Evolutionary conservation across 164 flowering plant genomes (phyloP).

Genomic region (Chimonanthus praecox): DNA sequence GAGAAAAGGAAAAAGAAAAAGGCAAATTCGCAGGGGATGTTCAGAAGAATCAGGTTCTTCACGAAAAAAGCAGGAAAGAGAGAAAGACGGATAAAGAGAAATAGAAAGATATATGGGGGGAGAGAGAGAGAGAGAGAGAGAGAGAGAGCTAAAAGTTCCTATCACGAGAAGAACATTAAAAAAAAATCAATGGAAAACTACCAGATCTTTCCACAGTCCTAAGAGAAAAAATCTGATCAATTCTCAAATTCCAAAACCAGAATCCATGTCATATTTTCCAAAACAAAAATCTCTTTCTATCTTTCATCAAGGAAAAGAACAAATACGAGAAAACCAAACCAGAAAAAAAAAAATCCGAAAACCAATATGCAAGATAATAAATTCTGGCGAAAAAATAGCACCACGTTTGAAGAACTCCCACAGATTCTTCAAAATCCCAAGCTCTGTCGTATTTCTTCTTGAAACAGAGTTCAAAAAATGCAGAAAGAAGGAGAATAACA

Average conservation of each 20-base stretch:
- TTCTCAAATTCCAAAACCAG: constrained; percentile 7
- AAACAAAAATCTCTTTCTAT: not conserved
- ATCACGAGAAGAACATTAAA: constrained; percentile 13
- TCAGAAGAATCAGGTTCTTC: constrained; percentile 53
- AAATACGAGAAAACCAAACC: not conserved
- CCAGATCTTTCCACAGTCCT: constrained; percentile 2
- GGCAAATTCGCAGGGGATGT: constrained; percentile 25
- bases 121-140: not conserved
- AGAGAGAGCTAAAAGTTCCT: constrained; percentile 3
- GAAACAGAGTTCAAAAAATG: not conserved
- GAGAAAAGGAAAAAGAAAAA: constrained; percentile 16
- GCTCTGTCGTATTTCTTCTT: not conserved
- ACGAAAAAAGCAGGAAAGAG: constrained; percentile 6
- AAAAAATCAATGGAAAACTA: constrained; percentile 3
- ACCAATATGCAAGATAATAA: not conserved
- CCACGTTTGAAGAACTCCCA: not conserved
- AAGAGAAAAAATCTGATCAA: constrained; percentile 4
- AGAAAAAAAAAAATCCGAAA: not conserved
- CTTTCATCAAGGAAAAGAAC: not conserved
- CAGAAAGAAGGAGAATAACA: not conserved
- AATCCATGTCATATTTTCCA: not conserved
- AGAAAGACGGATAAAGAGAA: constrained; percentile 7
- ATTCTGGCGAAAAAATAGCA: not conserved
- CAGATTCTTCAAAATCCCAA: not conserved
- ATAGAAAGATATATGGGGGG: not conserved